Evolutionary conservation across 768 basidiomycete genomes (phyloP), one percentile per base, ranked within the genome.

Genomic region (Kwoniella sp.): DNA sequence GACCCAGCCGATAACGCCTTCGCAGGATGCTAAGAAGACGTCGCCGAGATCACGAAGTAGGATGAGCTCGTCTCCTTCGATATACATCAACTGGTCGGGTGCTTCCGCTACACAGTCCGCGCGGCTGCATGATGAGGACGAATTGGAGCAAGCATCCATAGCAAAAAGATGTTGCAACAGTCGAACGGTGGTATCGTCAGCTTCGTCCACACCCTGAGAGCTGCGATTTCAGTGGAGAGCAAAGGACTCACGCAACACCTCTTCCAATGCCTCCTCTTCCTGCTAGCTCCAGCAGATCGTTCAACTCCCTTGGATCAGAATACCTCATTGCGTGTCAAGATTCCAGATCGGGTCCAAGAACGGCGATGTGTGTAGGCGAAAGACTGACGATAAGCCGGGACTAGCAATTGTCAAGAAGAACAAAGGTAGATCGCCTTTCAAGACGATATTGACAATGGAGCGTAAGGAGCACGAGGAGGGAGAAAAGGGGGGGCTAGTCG

Each of bases 1-100:
- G 20, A 73, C 73, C 73, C 76, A 75, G n/a, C 76, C 76, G 17
- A 77, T 69, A 2, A 77, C 69, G 50, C 73, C 74, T 65, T 77
- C 76, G 55, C 76, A 77, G 2, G 66, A 72, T 3, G 73, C 76
- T 37, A 75, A 51, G 11, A 70, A 34, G 37, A 68, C 57, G 15
- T 68, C 37, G 2, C 68, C 72, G 1, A 77, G 63, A 25, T 75
- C 72, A 11, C 72, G 58, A 12, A 77, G 74, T 17, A 77, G 58
- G 51, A 77, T 63, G 37, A 77, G 63, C n/a, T 70, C 65, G 45
- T 77, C 76, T 9, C 71, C 74, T 25, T 63, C 48, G 38, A 77
- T 70, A 31, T 73, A 77, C 76, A 77, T 77, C 31, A 77, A 63
- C 31, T 77, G 72, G 51, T 73, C 73, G 22, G 76, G 72, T 20